Base-by-base conservation (phyloP, 345 rosid species). In the Dimocarpus longan region DNA sequence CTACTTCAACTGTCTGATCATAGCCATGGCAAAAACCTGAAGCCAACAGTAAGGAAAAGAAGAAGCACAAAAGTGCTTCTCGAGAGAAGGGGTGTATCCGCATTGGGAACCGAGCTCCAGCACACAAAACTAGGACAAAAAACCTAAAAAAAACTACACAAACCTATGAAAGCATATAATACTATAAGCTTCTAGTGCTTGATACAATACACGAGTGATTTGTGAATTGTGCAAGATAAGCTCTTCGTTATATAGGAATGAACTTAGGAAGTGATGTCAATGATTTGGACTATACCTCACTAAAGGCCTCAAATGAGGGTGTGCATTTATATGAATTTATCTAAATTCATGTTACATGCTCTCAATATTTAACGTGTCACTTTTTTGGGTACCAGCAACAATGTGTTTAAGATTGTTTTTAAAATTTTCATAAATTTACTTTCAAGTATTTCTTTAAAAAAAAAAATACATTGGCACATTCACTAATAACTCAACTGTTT, bases 1-100 rank as follows among this genome's bases (percentile, higher is more conserved):
- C 77, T 3, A 84, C 87, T 76, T 79, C 85, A 6, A 74, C 73
- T 22, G 66, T 37, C 21, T 13, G 43, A 15, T 62, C 40, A 16
- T 74, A 66, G 40, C 56, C 80, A 21, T 62, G 66, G 66, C 66
- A 13, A 19, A 50, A 50, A 50, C 56, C 16, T 50, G 56, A 11
- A 50, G 56, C 56, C 16, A 50, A 50, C 15, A 50, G 16, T 0
- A 50, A 50, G 56, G 19, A 13, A 50, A 50, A 15, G 19, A 50
- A 15, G 56, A 50, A 50, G 56, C 56, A 50, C 56, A 50, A 11
- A 50, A 50, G 56, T 16, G 19, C 56, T 50, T 50, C 56, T 15
- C 0, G 18, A 50, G 19, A 50, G 15, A 50, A 15, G 56, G 16
- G 56, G 15, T 13, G 1, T 11, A 50, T 50, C 56, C 19, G 18